Base-by-base conservation (phyloP, 139 green algal species). In the Desmodesmus armatus region DNA sequence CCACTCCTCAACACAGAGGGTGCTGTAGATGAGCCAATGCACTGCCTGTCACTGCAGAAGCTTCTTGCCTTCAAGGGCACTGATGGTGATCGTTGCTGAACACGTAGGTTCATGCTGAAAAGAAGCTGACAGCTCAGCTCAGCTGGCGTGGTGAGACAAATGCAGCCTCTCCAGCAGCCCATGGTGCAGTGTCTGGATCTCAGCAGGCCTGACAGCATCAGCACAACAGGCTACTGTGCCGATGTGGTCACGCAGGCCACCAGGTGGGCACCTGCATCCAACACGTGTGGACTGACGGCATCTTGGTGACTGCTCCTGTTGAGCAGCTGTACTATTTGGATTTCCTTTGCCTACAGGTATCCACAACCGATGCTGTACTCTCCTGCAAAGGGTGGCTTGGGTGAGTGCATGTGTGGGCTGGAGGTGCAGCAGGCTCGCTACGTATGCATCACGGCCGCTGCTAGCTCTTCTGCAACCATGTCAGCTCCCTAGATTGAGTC, bases 301-400 rank as follows among this genome's bases (percentile, higher is more conserved):
- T n/a, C n/a, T n/a, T n/a, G n/a, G n/a, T n/a, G n/a, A n/a, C n/a
- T n/a, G n/a, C n/a, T n/a, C n/a, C n/a, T n/a, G n/a, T n/a, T n/a
- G n/a, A n/a, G n/a, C n/a, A n/a, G n/a, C n/a, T n/a, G n/a, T n/a
- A n/a, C n/a, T n/a, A n/a, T n/a, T n/a, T n/a, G n/a, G n/a, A n/a
- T n/a, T n/a, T n/a, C n/a, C n/a, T n/a, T n/a, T n/a, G n/a, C n/a
- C n/a, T n/a, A n/a, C n/a, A n/a, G 67, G 17, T 41, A 67, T 3
- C 73, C 73, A 3, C 73, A 80, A 17, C 73, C 73, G 31, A 80
- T 80, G 73, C 55, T 80, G 0, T 80, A 69, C 49, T 80, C 31
- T 11, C 73, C 73, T 33, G 33, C 29, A 37, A 60, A 19, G 37
- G 73, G 58, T 67, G 0, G 58, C 21, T 13, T 3, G 23, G 13